Evolutionary conservation across 495 filamentous ascomycete genomes (phyloP).

Genomic region (Xylaria scruposa): DNA sequence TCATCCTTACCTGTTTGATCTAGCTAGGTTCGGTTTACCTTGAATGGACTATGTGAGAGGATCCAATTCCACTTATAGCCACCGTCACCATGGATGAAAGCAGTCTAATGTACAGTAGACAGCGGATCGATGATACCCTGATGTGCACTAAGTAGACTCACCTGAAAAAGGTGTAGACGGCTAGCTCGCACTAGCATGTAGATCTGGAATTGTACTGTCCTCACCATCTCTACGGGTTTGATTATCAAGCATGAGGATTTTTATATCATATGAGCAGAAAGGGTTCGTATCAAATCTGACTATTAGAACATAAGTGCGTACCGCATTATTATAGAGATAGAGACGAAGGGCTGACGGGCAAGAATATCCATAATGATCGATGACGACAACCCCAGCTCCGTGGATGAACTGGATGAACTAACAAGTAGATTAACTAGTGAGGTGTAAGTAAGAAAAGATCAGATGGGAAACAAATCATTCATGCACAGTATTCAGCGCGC

Average conservation of each 20-base stretch:
- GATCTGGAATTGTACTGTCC: too few species aligned
- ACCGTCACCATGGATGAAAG: constrained; percentile 1
- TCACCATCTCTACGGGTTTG: background rate
- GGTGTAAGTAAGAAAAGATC: background rate
- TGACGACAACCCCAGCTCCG: constrained; percentile 20
- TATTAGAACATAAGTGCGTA: background rate
- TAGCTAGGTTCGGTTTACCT: background rate
- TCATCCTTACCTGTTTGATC: constrained; percentile 7
- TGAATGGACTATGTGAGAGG: background rate
- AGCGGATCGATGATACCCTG: constrained; percentile 1
- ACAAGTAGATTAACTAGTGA: background rate
- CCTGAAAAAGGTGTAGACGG: background rate
- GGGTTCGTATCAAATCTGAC: background rate
- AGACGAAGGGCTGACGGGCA: constrained; percentile 5
- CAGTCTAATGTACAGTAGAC: constrained; percentile 14
- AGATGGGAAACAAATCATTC: background rate
- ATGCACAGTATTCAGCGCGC: constrained; percentile 3
- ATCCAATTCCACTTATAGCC: background rate
- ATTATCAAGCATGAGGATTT: background rate
- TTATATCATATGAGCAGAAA: background rate
- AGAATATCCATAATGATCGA: constrained; percentile 19
- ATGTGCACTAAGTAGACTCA: background rate
- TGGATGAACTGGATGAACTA: constrained; percentile 18
- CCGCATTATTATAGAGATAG: background rate
- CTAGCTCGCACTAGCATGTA: background rate